Base-by-base conservation (phyloP, 164 flowering plant genomes). In the Liriodendron chinense region DNA sequence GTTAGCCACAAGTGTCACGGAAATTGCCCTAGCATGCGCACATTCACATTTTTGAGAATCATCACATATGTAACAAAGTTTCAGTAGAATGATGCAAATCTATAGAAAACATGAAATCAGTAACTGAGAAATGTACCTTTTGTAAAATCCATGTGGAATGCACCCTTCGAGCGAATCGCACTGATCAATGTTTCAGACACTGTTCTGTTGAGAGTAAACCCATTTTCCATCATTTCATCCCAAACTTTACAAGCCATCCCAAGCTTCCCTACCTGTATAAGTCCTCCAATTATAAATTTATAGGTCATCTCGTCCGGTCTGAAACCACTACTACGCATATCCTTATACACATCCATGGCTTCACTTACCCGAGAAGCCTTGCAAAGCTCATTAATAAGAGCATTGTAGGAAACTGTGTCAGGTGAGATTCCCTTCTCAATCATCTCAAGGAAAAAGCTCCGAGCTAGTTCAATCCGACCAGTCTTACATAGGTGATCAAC, bases 201-300 rank as follows among this genome's bases (percentile, higher is more conserved):
- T 71, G 79, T 72, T 73, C 83, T 76, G n/a, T 94, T 94, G 74
- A 96, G 94, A 28, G 94, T 87, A 78, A 89, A 89, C 7, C 99
- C 99, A 78, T 89, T 91, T 77, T 90, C 96, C 98, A 96, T 93
- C 99, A 96, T 96, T 78, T 87, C 85, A 83, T 94, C 96, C 98
- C 99, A 96, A 56, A 94, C 80, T 65, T 59, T 80, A 84, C 92
- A 86, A 79, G 98, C 98, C 69, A 70, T 48, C 61, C 86, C 75
- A 75, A 93, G 78, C 81, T 89, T 88, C 25, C 85, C 81, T 80
- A 89, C 96, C 74, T 73, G 76, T 79, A 94, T 59, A 28, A 94
- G 94, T 49, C 94, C 99, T 75, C 85, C 79, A 77, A 96, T 89
- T 50, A 96, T 83, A 83, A 92, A 80, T 64, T 91, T 92, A 80